Conservation (phyloP, 352 stramenopile genomes). For the Pythium scleroteichum region DNA sequence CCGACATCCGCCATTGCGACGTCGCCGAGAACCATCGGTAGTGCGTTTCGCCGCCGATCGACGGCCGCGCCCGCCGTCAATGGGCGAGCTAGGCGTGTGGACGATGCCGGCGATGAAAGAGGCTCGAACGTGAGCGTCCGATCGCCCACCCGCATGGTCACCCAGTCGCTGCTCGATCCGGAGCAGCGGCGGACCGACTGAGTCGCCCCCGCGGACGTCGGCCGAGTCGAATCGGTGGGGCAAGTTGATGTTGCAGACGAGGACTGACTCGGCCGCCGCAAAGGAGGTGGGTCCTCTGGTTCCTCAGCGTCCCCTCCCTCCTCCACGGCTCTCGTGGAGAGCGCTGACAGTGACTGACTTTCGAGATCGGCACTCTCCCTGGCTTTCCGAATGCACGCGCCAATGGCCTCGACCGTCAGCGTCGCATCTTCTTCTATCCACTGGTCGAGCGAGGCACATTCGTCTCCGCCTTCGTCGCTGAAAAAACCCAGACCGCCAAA, state of each 20-base stretch:
- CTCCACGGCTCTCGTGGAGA: constrained; percentile 1
- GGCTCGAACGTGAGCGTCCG: constrained; percentile 27
- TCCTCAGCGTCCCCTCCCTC: not conserved
- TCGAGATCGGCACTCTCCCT: not conserved
- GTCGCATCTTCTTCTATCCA: not conserved
- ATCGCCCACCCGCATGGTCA: constrained; percentile 23
- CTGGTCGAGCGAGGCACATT: not conserved
- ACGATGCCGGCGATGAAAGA: constrained; percentile 9
- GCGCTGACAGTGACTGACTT: constrained; percentile 11
- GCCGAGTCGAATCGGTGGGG: not conserved
- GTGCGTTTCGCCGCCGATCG: constrained; percentile 15
- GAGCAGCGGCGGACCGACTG: too few species aligned
- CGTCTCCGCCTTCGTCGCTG: constrained; percentile 7
- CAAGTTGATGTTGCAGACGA: too few species aligned
- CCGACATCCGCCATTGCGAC: not conserved
- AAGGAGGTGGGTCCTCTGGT: too few species aligned
- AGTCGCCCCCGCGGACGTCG: constrained; percentile 10
- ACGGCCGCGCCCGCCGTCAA: constrained; percentile 6
- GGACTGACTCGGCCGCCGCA: too few species aligned
- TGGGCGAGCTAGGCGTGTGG: constrained; percentile 7
- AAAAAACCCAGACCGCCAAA: constrained; percentile 17
- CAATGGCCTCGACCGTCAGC: constrained; percentile 14
- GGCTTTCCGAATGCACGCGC: constrained; percentile 6
- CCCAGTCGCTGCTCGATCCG: constrained; percentile 17
- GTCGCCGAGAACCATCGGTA: constrained; percentile 25